These are phyloP conservation scores for Suillus alpinus DNA, from an alignment of 768 basidiomycete species.

Conservation along the genomic window DNA sequence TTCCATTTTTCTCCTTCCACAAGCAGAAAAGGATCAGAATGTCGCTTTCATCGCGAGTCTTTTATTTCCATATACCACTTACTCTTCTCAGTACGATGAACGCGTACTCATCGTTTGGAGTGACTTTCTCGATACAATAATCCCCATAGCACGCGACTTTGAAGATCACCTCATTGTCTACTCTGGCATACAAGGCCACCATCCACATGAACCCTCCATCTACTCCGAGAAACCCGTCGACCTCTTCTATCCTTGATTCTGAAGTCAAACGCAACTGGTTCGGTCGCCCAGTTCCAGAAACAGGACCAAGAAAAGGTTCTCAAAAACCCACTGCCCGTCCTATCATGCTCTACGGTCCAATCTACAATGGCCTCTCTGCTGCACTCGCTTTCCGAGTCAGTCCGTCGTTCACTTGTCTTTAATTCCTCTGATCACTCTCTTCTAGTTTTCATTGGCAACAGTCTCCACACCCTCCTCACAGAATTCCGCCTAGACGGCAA, in stretches of 20 bases:
- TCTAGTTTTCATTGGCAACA: constrained; percentile 65
- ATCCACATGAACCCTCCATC: constrained; percentile 22
- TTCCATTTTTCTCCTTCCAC: constrained; percentile 71
- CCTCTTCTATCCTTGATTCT: background rate
- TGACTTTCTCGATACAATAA: constrained; percentile 75
- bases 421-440: background rate
- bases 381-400: constrained; percentile 24
- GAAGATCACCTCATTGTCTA: constrained; percentile 56
- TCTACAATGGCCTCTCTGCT: constrained; percentile 28
- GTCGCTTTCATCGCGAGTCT: constrained; percentile 77
- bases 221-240: constrained; percentile 30
- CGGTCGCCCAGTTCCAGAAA: constrained; percentile 48
- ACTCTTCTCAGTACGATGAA: too few relatives aligned
- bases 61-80: too few relatives aligned
- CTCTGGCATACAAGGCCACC: constrained; percentile 45
- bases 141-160: constrained; percentile 47
- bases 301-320: constrained; percentile 26
- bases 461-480: constrained; percentile 55
- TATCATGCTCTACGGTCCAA: constrained; percentile 23
- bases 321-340: constrained; percentile 14
- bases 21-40: constrained; percentile 36
- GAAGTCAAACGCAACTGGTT: constrained; percentile 56
- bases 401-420: constrained; percentile 3
- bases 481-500: constrained; percentile 50
- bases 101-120: constrained; percentile 85